Conservation (phyloP, 1,284 basidiomycete genomes). For the Apiotrichum gracile region DNA sequence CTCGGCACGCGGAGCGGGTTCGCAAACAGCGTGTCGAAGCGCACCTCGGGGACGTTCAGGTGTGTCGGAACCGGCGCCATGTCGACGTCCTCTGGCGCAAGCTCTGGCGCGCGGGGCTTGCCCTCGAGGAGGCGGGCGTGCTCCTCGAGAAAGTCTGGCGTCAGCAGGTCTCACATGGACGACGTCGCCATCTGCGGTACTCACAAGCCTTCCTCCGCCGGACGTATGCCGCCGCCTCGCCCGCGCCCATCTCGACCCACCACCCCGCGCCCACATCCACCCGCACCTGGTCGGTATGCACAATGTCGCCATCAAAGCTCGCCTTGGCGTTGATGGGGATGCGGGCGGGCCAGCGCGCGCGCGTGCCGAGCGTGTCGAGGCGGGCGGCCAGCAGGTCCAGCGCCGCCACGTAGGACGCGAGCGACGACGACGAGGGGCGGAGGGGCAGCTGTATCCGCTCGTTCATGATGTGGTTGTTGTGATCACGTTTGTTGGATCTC, state of each 20-base stretch:
- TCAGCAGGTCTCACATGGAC: neutral
- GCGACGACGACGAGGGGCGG: slow-evolving; percentile 19
- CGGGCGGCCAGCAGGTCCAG: slow-evolving; percentile 28
- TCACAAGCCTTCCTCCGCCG: slow-evolving; percentile 27
- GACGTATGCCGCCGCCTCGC: slow-evolving; percentile 33
- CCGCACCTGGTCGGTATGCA: slow-evolving; percentile 34
- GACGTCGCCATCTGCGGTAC: neutral
- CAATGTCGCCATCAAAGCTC: slow-evolving; percentile 26
- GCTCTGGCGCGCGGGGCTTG: neutral
- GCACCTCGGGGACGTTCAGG: neutral
- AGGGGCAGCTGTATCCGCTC: slow-evolving; percentile 22
- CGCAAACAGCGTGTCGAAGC: slow-evolving; percentile 12
- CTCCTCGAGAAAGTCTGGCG: slow-evolving; percentile 19
- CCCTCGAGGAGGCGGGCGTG: slow-evolving; percentile 23
- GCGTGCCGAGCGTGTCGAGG: slow-evolving; percentile 18
- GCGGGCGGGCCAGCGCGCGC: slow-evolving; percentile 23
- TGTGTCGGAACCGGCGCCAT: neutral
- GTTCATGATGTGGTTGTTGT: neutral
- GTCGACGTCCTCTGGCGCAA: neutral
- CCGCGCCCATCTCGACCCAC: slow-evolving; percentile 40
- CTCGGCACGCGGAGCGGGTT: neutral
- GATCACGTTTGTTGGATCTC: neutral
- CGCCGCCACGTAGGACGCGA: slow-evolving; percentile 25
- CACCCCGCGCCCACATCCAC: slow-evolving; percentile 28
- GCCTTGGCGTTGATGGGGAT: slow-evolving; percentile 37